Evolutionary conservation across 495 filamentous ascomycete species (phyloP).

Genomic region (Lophiotrema nucula): DNA sequence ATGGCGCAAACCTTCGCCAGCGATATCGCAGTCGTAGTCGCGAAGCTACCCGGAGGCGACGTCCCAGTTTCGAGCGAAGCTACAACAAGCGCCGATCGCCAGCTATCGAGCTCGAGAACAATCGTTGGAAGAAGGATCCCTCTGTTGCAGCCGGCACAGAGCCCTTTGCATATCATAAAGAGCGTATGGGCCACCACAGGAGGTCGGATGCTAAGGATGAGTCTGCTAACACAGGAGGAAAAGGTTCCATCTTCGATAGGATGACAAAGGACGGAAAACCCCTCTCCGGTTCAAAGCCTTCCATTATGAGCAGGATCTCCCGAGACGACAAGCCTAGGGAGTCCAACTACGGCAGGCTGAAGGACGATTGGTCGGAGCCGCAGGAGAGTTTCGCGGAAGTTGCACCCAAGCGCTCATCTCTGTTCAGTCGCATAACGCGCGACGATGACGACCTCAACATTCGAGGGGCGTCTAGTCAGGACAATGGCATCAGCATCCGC

Average conservation of each 20-base stretch:
- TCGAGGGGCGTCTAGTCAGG: constrained; percentile 54
- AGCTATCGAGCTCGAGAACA: constrained; percentile 6
- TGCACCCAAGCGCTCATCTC: not conserved
- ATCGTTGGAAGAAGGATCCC: not conserved
- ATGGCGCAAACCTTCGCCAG: constrained; percentile 27
- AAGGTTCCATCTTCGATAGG: constrained; percentile 2
- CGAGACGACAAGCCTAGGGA: constrained; percentile 12
- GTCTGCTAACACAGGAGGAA: not conserved
- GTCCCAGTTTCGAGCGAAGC: constrained; percentile 4
- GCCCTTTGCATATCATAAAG: constrained; percentile 62
- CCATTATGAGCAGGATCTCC: constrained; percentile 5
- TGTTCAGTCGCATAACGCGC: constrained; percentile 2
- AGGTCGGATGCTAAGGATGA: constrained; percentile 62
- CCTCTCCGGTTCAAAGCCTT: not conserved
- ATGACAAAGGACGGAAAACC: constrained; percentile 26
- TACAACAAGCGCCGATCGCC: not conserved
- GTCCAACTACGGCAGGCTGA: constrained; percentile 10
- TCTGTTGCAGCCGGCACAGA: constrained; percentile 56
- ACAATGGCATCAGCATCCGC: constrained; percentile 51
- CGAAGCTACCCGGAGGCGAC: not conserved
- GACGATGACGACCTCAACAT: constrained; percentile 54
- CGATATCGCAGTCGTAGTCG: constrained; percentile 18
- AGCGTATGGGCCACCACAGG: constrained; percentile 56
- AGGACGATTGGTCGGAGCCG: constrained; percentile 36
- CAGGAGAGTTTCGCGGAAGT: not conserved